phyloP scores from a whole-genome alignment of 345 rosid genomes.

The Salix koriyanagi region DNA sequence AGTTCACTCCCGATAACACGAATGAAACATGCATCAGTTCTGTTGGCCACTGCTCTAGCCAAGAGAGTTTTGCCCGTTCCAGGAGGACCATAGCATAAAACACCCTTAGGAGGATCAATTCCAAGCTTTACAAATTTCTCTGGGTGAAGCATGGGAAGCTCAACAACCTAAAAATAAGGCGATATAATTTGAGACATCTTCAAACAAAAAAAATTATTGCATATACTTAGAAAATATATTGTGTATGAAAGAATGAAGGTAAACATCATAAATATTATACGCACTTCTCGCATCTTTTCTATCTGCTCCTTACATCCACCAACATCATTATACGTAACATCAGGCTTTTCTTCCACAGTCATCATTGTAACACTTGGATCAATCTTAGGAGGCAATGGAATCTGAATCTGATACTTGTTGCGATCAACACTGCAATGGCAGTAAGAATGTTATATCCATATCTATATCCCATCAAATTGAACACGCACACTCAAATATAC shows the following conservation, averaged over 20 bases:
- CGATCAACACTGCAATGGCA: slow-evolving; percentile 76
- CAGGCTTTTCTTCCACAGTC: slow-evolving; percentile 99
- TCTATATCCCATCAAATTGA: not conserved
- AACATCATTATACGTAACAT: slow-evolving; percentile 94
- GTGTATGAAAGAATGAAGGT: not conserved
- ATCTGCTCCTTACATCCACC: slow-evolving; percentile 99
- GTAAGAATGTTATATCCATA: not conserved
- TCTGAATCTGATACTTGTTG: slow-evolving; percentile 95
- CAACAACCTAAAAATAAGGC: slow-evolving; percentile 64
- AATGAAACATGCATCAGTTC: slow-evolving; percentile 98
- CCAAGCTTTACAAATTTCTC: slow-evolving; percentile 99
- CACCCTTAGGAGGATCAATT: slow-evolving; percentile 99
- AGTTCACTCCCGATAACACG: slow-evolving; percentile 98
- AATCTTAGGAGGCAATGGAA: slow-evolving; percentile 95
- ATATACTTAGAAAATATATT: not conserved
- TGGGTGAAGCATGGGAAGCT: slow-evolving; percentile 98
- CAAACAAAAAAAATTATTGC: not conserved
- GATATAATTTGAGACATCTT: not conserved
- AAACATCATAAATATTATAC: slow-evolving; percentile 9
- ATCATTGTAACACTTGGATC: slow-evolving; percentile 99
- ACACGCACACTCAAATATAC: not conserved
- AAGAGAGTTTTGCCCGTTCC: slow-evolving; percentile 94
- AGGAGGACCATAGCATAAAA: slow-evolving; percentile 97
- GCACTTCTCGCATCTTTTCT: slow-evolving; percentile 93
- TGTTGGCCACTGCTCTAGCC: slow-evolving; percentile 97